Conservation (phyloP, 1,139 yeast species). For the Nematodospora anomalae region DNA sequence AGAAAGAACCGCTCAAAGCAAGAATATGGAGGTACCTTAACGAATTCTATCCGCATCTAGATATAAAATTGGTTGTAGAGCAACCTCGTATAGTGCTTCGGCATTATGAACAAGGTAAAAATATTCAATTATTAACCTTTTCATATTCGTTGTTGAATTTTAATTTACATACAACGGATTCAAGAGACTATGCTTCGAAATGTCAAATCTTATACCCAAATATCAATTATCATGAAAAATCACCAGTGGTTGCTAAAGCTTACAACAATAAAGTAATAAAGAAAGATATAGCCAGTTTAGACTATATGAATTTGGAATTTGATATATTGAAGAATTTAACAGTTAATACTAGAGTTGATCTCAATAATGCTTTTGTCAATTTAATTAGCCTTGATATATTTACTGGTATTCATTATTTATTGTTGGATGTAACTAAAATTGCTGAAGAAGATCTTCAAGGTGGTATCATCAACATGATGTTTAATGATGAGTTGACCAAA, state of each 20-base stretch:
- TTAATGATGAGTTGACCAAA: constrained; percentile 27
- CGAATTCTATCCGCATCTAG: constrained; percentile 45
- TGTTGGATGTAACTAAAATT: constrained; percentile 27
- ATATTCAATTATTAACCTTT: constrained; percentile 32
- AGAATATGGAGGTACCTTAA: constrained; percentile 23
- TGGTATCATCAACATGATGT: constrained; percentile 31
- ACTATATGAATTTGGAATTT: constrained; percentile 18
- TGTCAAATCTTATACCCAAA: constrained; percentile 39
- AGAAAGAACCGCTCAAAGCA: constrained; percentile 11
- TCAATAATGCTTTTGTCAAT: constrained; percentile 26
- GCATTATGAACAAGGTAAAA: constrained; percentile 22
- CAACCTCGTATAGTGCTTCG: constrained; percentile 45
- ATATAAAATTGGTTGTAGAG: constrained; percentile 41
- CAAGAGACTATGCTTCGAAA: constrained; percentile 36
- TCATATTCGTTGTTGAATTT: constrained; percentile 42
- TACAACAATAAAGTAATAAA: constrained; percentile 20
- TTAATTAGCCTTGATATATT: constrained; percentile 33
- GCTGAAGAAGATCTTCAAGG: constrained; percentile 28
- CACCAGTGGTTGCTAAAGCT: constrained; percentile 1
- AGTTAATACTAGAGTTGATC: constrained; percentile 23
- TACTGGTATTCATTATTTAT: constrained; percentile 32
- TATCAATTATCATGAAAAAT: constrained; percentile 31
- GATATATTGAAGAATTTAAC: constrained; percentile 33
- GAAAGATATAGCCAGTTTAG: constrained; percentile 20
- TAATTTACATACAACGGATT: constrained; percentile 34